Conservation (phyloP, 2,329 filamentous ascomycete genomes). For the Dothistroma pini region DNA sequence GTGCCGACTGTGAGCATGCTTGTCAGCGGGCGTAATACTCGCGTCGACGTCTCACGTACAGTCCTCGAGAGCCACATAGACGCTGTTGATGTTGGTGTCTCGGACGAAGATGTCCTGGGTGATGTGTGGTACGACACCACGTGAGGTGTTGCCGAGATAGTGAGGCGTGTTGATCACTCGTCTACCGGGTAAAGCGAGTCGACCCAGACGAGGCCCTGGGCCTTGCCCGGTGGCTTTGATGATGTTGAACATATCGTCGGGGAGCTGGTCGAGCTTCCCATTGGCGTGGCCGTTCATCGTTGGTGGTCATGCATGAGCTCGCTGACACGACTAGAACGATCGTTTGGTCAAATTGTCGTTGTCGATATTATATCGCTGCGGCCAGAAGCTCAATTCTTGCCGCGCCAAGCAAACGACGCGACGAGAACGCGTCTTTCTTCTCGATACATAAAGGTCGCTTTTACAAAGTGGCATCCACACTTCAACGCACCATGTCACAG, state of each 20-base stretch:
- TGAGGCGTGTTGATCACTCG: slow-evolving; percentile 75
- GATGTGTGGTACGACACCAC: slow-evolving; percentile 82
- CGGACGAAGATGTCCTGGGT: slow-evolving; percentile 75
- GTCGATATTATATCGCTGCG: too few species aligned
- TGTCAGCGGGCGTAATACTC: slow-evolving; percentile 36
- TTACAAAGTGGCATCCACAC: background rate
- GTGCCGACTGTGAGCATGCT: slow-evolving; percentile 36
- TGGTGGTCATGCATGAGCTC: too few species aligned
- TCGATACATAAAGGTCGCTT: background rate
- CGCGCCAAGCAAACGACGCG: background rate
- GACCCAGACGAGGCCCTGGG: slow-evolving; percentile 62
- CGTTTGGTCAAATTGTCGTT: too few species aligned
- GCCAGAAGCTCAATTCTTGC: too few species aligned
- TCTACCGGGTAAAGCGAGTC: slow-evolving; percentile 59
- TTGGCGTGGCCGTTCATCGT: slow-evolving; percentile 17
- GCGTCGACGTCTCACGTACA: slow-evolving; percentile 58
- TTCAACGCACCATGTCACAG: background rate
- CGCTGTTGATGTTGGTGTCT: slow-evolving; percentile 61
- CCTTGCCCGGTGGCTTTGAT: slow-evolving; percentile 35
- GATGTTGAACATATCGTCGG: slow-evolving; percentile 45
- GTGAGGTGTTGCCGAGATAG: slow-evolving; percentile 74
- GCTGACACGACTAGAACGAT: too few species aligned
- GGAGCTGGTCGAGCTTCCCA: slow-evolving; percentile 13
- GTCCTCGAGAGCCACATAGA: slow-evolving; percentile 86
- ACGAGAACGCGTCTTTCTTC: background rate